A percentile compares a stretch with the other conserved stretches of the same genome.
These are phyloP conservation scores for Apodospora peruviana DNA, from an alignment of 495 filamentous ascomycete species.

Conservation along the genomic window DNA sequence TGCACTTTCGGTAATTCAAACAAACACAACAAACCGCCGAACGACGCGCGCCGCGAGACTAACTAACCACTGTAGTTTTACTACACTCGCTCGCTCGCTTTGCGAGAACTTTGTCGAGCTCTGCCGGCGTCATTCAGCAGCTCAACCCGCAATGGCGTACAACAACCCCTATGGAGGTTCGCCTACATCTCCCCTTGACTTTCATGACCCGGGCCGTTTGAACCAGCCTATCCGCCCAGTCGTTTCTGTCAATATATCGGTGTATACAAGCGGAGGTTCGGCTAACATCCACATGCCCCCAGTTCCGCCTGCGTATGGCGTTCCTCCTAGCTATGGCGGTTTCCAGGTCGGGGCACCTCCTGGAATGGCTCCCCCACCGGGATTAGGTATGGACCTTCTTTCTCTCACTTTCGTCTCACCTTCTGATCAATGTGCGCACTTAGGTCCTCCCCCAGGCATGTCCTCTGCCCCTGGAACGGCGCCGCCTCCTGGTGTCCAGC, in stretches of 20 bases:
- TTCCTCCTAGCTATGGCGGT: conserved; percentile 66
- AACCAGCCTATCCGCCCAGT: too few species aligned
- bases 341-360: conserved; percentile 64
- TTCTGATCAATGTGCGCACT: background rate
- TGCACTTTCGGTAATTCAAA: too few species aligned
- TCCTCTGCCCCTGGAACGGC: conserved; percentile 72
- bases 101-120: too few species aligned
- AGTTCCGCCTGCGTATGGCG: conserved; percentile 52
- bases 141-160: conserved; percentile 55
- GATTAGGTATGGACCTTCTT: conserved; percentile 62
- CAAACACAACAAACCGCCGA: too few species aligned
- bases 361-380: conserved; percentile 71
- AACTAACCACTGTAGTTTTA: too few species aligned
- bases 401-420: background rate
- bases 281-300: conserved; percentile 3
- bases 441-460: conserved; percentile 66
- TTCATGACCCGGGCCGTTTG: too few species aligned
- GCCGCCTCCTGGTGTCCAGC: conserved; percentile 75
- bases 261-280: too few species aligned
- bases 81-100: too few species aligned
- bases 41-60: too few species aligned
- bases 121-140: too few species aligned
- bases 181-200: too few species aligned
- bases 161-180: conserved; percentile 77
- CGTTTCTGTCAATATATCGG: conserved; percentile 4